Conservation (phyloP, 2,329 filamentous ascomycete genomes). For the Alternaria sp. region DNA sequence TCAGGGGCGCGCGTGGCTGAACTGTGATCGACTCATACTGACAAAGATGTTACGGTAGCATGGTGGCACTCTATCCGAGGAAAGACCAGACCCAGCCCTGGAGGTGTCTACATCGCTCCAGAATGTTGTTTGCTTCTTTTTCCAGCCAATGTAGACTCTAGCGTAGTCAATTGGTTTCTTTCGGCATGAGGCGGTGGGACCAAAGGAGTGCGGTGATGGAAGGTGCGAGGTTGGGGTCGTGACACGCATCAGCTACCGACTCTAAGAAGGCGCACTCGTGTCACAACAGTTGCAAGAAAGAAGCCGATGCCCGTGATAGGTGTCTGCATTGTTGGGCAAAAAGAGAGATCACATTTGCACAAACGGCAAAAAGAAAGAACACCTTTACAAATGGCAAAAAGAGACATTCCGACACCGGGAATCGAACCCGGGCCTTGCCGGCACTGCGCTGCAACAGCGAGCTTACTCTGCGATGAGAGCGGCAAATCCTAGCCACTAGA, state of each 20-base stretch:
- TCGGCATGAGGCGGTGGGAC: neutral
- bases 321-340: neutral
- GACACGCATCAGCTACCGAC: too few relatives aligned
- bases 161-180: neutral
- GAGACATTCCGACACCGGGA: conserved; percentile 11
- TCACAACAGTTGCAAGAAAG: neutral
- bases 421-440: conserved; percentile 20
- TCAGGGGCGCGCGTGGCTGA: conserved; percentile 4
- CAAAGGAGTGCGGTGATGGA: neutral
- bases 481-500: conserved; percentile 20
- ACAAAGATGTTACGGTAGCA: neutral
- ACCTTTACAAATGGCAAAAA: neutral
- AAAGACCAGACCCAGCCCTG: neutral
- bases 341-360: too few relatives aligned
- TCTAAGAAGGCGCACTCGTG: too few relatives aligned
- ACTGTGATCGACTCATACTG: neutral
- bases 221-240: neutral
- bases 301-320: neutral
- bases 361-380: too few relatives aligned
- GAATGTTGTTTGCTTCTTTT: neutral
- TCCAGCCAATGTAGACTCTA: neutral
- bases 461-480: conserved; percentile 18
- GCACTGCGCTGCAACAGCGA: conserved; percentile 9
- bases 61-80: neutral
- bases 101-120: neutral